Conservation (phyloP, 2,329 filamentous ascomycete genomes). For the Diaporthe citri region DNA sequence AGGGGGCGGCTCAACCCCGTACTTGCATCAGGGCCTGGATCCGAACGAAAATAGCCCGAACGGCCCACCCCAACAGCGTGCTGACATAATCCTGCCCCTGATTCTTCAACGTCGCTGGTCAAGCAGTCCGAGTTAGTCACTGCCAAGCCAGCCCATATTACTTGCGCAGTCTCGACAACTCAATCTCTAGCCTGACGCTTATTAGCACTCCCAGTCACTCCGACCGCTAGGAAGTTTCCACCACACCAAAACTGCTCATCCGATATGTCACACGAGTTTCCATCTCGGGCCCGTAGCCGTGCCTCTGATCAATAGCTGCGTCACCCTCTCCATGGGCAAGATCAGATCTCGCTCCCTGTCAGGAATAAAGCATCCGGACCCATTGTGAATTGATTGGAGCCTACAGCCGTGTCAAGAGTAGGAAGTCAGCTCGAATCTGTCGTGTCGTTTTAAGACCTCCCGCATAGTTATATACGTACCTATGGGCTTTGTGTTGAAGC, state of each 20-base stretch:
- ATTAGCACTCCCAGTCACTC: background rate
- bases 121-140: background rate
- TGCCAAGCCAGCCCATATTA: background rate
- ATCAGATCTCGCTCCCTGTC: no score
- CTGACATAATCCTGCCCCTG: conserved; percentile 18
- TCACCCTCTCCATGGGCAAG: background rate
- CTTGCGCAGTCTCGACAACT: background rate
- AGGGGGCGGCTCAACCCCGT: conserved; percentile 13
- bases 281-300: background rate
- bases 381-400: no score
- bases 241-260: background rate
- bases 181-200: background rate
- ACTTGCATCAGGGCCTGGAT: conserved; percentile 2
- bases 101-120: background rate
- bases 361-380: no score
- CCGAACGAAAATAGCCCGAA: background rate
- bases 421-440: no score
- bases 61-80: background rate
- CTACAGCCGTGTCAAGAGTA: no score
- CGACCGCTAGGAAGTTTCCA: no score
- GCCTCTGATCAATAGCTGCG: background rate
- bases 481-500: no score
- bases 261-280: background rate
- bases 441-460: no score
- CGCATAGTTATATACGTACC: no score